phyloP scores from a whole-genome alignment of 75 land plant genomes.

The Ceratopteris richardii region DNA sequence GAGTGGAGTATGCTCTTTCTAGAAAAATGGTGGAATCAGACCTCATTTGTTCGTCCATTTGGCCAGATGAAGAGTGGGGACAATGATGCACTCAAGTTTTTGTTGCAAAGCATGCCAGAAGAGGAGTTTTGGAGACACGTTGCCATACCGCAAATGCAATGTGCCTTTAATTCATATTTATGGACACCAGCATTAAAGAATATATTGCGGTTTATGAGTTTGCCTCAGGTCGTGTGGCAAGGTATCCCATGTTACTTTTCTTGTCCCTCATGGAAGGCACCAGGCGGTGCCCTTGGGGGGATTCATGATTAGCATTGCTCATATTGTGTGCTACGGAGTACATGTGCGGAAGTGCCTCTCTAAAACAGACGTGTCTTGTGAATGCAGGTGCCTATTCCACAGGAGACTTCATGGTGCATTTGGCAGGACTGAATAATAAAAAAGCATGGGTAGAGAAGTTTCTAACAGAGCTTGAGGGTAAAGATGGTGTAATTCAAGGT shows the following conservation, averaged over 20 bases:
- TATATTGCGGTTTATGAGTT: slow-evolving; percentile 33
- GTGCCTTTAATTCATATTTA: slow-evolving; percentile 58
- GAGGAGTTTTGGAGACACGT: slow-evolving; percentile 41
- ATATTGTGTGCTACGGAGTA: no score
- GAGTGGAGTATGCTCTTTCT: slow-evolving; percentile 51
- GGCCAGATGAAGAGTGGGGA: slow-evolving; percentile 60
- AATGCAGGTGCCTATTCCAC: slow-evolving; percentile 3
- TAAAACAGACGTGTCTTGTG: not conserved
- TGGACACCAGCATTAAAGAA: slow-evolving; percentile 53
- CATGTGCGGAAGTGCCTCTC: no score
- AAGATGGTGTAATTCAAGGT: no score
- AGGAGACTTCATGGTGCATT: slow-evolving; percentile 9
- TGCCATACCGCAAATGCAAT: slow-evolving; percentile 47
- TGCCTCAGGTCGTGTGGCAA: slow-evolving; percentile 46
- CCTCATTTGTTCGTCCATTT: slow-evolving; percentile 37
- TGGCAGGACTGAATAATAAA: slow-evolving; percentile 6
- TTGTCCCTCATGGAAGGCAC: no score
- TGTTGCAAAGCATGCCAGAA: slow-evolving; percentile 21
- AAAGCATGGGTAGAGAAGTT: slow-evolving; percentile 4
- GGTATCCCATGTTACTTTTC: slow-evolving; percentile 15
- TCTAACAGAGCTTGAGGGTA: not conserved
- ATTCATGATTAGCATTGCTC: no score
- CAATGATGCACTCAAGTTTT: slow-evolving; percentile 49
- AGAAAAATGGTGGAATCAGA: slow-evolving; percentile 59
- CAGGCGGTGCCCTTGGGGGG: no score